These are phyloP conservation scores for Chrysanthemum makinoi DNA, from an alignment of 129 eudicot species.

Conservation along the genomic window DNA sequence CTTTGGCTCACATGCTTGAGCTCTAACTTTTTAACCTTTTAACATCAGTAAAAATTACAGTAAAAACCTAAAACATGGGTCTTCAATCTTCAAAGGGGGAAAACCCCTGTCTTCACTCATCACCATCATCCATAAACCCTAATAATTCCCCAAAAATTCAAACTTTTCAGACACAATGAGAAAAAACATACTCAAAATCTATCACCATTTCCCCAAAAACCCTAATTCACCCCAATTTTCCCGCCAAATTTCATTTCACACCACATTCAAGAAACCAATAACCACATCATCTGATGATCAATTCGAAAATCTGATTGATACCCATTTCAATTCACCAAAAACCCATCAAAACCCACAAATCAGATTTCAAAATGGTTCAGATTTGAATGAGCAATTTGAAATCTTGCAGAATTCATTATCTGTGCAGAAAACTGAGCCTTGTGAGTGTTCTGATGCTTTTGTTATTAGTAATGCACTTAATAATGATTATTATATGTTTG, in stretches of 20 bases:
- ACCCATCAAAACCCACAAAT: conserved; percentile 13
- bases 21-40: too few species aligned
- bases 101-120: background rate
- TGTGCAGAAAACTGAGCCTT: conserved; percentile 22
- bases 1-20: too few species aligned
- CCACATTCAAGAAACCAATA: conserved; percentile 29
- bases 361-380: conserved; percentile 10
- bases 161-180: conserved; percentile 38
- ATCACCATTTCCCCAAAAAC: conserved; percentile 25
- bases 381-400: conserved; percentile 46
- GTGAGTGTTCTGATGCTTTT: conserved; percentile 49
- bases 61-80: too few species aligned
- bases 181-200: conserved; percentile 32
- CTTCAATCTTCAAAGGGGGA: background rate
- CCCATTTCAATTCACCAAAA: conserved; percentile 24
- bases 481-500: conserved; percentile 37
- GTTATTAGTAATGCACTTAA: conserved; percentile 40
- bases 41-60: too few species aligned
- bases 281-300: conserved; percentile 37
- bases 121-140: conserved; percentile 27
- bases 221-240: conserved; percentile 23
- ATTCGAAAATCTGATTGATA: conserved; percentile 43
- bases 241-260: conserved; percentile 24
- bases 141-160: background rate
- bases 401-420: conserved; percentile 43